Base-by-base conservation (phyloP, 1,139 yeast species). In the Protomyces macrosporus region DNA sequence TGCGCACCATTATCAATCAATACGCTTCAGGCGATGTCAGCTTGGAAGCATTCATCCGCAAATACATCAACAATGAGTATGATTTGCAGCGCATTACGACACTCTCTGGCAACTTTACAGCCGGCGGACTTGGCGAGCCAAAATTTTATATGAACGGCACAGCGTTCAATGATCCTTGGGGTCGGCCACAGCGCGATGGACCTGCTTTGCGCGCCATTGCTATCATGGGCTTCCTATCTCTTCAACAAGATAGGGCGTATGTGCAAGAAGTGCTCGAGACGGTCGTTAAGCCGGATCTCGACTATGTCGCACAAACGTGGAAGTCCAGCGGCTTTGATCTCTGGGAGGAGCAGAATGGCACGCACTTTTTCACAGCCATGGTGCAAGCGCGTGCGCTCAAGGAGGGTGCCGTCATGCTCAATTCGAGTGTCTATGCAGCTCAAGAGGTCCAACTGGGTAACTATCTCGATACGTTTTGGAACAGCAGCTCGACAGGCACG, bases 151-250 rank as follows among this genome's bases (percentile, higher is more conserved):
- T 58, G 56, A 58, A 58, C 30, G 42, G 52, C 35, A 58, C 62
- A 1, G 42, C 62, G 14, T 58, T 58, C 45, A 14, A 40, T 6
- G 56, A 42, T 1, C 73, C 77, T 50, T 91, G 98, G 98, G 98
- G 98, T 1, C 80, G 98, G 70, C 98, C 98, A 0, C 98, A 91
- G 34, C 54, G 67, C 55, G 98, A 93, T 74, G 98, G 98, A 0
- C 97, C 98, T 0, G 95, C 95, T 0, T 78, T 91, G 65, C 80
- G 98, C 69, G 81, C 85, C 3, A 79, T 86, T 60, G 80, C 96
- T 0, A 79, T 87, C 37, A 74, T 83, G 56, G 82, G 82, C 67
- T 89, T 83, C 72, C 56, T 58, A 14, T 34, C 42, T 16, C 14
- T 51, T 4, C 62, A 34, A 34, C 16, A 35, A 30, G 71, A 89